Conservation (phyloP, 164 flowering plant genomes). For the Stephania japonica region DNA sequence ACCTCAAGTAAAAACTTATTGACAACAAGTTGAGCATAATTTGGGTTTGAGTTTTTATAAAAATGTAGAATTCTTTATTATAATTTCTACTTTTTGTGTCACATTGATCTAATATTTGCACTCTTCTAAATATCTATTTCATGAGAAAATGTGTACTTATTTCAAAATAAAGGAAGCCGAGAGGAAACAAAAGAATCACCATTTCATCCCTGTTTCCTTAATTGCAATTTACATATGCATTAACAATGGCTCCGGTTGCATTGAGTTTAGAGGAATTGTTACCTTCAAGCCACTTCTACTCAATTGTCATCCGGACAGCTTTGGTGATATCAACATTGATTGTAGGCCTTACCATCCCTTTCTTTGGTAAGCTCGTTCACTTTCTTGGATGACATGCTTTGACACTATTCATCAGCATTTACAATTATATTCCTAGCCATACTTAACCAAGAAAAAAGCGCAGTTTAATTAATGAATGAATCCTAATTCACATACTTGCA, state of each 20-base stretch:
- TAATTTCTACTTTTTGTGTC: too few species aligned
- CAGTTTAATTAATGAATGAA: not conserved
- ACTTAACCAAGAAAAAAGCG: not conserved
- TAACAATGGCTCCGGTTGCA: conserved; percentile 85
- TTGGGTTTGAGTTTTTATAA: not conserved
- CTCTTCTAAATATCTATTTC: too few species aligned
- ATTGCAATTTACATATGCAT: conserved; percentile 62
- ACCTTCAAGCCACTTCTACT: conserved; percentile 54
- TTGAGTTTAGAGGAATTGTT: conserved; percentile 91
- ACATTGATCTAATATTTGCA: too few species aligned
- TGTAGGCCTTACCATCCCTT: conserved; percentile 70
- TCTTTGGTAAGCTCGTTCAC: conserved; percentile 56
- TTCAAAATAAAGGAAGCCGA: not conserved
- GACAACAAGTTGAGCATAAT: not conserved
- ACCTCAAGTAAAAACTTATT: too few species aligned
- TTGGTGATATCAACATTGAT: conserved; percentile 78
- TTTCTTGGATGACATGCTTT: not conserved
- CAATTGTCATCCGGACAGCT: conserved; percentile 66
- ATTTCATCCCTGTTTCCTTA: conserved; percentile 30
- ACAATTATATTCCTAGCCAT: not conserved
- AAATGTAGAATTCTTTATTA: not conserved
- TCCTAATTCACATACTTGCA: not conserved
- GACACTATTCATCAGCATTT: not conserved
- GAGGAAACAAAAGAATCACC: not conserved
- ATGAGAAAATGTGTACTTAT: not conserved